Evolutionary conservation across 306 rosid genomes (phyloP).

Genomic region (Mimosa bimucronata): DNA sequence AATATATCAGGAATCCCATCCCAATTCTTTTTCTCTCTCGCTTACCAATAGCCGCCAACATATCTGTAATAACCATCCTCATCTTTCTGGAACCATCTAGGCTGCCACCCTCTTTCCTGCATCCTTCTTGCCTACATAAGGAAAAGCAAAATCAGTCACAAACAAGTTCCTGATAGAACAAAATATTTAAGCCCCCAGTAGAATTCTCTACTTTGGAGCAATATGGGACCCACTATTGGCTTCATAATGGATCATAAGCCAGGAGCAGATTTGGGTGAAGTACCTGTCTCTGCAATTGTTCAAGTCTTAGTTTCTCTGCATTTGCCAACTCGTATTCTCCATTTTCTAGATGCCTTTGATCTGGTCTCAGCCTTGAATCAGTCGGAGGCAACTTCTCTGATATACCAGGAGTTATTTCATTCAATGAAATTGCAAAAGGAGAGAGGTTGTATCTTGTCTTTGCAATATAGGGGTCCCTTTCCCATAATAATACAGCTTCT

Average conservation of each 20-base stretch:
- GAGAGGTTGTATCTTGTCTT: slow-evolving; percentile 97
- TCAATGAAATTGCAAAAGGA: slow-evolving; percentile 88
- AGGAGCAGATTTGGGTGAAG: slow-evolving; percentile 15
- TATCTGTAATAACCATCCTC: slow-evolving; percentile 90
- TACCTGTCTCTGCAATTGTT: slow-evolving; percentile 99
- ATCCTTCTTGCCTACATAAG: slow-evolving; percentile 87
- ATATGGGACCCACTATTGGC: slow-evolving; percentile 8
- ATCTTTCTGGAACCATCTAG: slow-evolving; percentile 88
- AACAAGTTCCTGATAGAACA: not conserved
- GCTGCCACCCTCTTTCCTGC: slow-evolving; percentile 99
- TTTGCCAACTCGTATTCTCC: slow-evolving; percentile 94
- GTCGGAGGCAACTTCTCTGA: slow-evolving; percentile 81
- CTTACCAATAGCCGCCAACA: slow-evolving; percentile 91
- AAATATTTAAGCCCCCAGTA: not conserved
- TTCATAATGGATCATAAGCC: not conserved
- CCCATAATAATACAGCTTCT: slow-evolving; percentile 95
- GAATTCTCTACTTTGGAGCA: slow-evolving; percentile 6
- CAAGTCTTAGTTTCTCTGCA: slow-evolving; percentile 93
- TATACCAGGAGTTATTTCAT: slow-evolving; percentile 82
- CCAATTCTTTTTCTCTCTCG: slow-evolving; percentile 77
- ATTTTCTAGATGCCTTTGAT: slow-evolving; percentile 92
- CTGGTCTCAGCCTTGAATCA: slow-evolving; percentile 98
- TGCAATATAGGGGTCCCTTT: slow-evolving; percentile 63
- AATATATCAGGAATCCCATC: slow-evolving; percentile 82
- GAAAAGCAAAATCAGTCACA: slow-evolving; percentile 23